Percentiles rank a stretch among this genome's conserved stretches.
These are phyloP conservation scores for Globisporangium echinulatum DNA, from an alignment of 352 stramenopile genomes.

Conservation along the genomic window DNA sequence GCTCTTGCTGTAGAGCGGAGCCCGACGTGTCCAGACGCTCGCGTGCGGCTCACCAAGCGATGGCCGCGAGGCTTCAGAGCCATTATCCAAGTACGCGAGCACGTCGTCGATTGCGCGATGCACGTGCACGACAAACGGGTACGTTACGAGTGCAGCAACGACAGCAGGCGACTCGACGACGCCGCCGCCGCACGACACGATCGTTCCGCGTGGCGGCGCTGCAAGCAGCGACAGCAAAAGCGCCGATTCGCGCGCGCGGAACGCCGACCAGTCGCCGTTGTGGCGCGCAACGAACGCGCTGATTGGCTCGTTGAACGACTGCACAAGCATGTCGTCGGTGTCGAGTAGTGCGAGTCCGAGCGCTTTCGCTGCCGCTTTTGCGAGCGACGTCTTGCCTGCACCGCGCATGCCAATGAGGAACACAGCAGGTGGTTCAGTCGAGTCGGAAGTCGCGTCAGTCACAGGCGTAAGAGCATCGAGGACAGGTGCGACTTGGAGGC, in stretches of 20 bases:
- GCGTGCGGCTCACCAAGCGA: conserved; percentile 55
- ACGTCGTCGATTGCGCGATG: conserved; percentile 69
- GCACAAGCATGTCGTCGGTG: conserved; percentile 69
- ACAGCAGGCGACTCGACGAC: conserved; percentile 72
- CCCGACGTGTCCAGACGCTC: conserved; percentile 48
- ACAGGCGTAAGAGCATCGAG: conserved; percentile 7
- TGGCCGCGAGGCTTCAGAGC: conserved; percentile 38
- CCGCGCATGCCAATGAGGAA: conserved; percentile 88
- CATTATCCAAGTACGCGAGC: conserved; percentile 47
- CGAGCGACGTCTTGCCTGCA: conserved; percentile 80
- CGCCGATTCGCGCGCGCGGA: conserved; percentile 57
- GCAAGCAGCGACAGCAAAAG: conserved; percentile 55
- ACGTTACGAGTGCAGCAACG: conserved; percentile 50
- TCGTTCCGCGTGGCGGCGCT: conserved; percentile 47
- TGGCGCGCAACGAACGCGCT: conserved; percentile 57
- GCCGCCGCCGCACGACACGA: conserved; percentile 81
- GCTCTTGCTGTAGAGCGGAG: conserved; percentile 47
- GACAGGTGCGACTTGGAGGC: conserved; percentile 42
- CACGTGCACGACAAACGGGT: conserved; percentile 67
- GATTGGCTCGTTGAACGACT: conserved; percentile 62
- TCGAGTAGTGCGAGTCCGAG: conserved; percentile 66
- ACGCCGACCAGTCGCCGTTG: conserved; percentile 64
- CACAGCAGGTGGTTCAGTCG: conserved; percentile 28
- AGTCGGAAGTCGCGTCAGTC: conserved; percentile 1
- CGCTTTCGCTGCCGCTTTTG: conserved; percentile 29